Evolutionary conservation across 2,329 filamentous ascomycete species (phyloP).

Genomic region (Fonsecaea monophora): DNA sequence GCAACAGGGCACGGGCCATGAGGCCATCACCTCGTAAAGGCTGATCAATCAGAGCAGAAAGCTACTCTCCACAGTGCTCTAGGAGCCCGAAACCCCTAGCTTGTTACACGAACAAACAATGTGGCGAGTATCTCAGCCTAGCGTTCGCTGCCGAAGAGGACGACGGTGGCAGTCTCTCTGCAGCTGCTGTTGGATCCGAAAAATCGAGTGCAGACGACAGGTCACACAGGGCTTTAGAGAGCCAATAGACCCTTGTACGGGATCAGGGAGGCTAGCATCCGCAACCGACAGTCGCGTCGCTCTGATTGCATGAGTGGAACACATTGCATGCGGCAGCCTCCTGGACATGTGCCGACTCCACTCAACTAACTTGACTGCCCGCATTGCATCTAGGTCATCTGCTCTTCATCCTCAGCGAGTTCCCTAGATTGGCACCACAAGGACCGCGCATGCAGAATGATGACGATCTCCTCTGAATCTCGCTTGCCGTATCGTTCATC

Average conservation of each 20-base stretch:
- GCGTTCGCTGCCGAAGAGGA: neutral
- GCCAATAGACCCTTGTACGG: neutral
- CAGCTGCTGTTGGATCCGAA: neutral
- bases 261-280: neutral
- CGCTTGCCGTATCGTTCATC: neutral
- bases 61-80: neutral
- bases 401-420: neutral
- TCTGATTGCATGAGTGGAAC: neutral
- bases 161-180: neutral
- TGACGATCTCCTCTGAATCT: neutral
- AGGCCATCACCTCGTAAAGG: neutral
- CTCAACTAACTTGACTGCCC: neutral
- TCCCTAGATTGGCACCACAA: neutral
- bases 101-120: neutral
- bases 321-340: neutral
- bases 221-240: neutral
- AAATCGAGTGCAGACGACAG: neutral
- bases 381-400: neutral
- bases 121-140: neutral
- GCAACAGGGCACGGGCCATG: too few relatives aligned
- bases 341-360: slow-evolving; percentile 1
- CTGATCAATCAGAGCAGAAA: neutral
- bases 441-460: neutral
- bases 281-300: neutral
- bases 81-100: neutral